A percentile compares a stretch with the other conserved stretches of the same genome.
phyloP scores from a whole-genome alignment of 2,329 filamentous ascomycete species.

The Macrophomina tecta region DNA sequence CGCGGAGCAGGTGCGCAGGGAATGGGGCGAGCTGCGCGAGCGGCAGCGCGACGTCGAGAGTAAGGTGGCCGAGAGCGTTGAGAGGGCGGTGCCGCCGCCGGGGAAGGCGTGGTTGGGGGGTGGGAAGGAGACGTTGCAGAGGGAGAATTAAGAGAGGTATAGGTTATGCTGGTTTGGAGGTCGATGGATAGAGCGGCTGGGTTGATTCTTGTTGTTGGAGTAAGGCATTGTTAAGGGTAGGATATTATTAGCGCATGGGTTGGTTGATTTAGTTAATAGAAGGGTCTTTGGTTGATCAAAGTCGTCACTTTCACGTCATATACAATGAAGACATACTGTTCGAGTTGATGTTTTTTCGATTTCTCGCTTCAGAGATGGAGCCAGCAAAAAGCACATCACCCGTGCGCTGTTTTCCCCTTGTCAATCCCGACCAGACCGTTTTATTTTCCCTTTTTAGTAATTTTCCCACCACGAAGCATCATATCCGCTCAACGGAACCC shows the following conservation, averaged over 20 bases:
- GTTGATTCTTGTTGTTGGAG: too few relatives aligned
- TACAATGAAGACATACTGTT: neutral
- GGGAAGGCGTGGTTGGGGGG: conserved; percentile 37
- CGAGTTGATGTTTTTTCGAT: conserved; percentile 19
- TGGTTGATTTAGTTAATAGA: too few relatives aligned
- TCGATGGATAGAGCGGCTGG: too few relatives aligned
- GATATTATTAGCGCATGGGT: too few relatives aligned
- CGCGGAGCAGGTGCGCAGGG: conserved; percentile 3
- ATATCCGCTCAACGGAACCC: neutral
- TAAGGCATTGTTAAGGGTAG: too few relatives aligned
- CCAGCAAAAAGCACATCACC: conserved; percentile 4
- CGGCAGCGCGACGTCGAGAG: conserved; percentile 38
- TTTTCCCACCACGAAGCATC: neutral
- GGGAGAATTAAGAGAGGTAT: too few relatives aligned
- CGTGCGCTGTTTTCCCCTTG: conserved; percentile 1
- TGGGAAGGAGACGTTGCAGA: neutral
- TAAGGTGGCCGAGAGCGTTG: conserved; percentile 49
- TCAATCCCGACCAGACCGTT: conserved; percentile 17
- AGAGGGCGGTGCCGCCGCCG: conserved; percentile 48
- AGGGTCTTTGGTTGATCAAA: too few relatives aligned
- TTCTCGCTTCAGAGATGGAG: conserved; percentile 14
- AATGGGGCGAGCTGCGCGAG: conserved; percentile 36
- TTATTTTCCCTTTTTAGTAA: conserved; percentile 4
- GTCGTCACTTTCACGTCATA: neutral
- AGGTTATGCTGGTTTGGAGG: neutral